These are phyloP conservation scores for Aegle marmelos DNA, from an alignment of 345 rosid species.

Conservation along the genomic window DNA sequence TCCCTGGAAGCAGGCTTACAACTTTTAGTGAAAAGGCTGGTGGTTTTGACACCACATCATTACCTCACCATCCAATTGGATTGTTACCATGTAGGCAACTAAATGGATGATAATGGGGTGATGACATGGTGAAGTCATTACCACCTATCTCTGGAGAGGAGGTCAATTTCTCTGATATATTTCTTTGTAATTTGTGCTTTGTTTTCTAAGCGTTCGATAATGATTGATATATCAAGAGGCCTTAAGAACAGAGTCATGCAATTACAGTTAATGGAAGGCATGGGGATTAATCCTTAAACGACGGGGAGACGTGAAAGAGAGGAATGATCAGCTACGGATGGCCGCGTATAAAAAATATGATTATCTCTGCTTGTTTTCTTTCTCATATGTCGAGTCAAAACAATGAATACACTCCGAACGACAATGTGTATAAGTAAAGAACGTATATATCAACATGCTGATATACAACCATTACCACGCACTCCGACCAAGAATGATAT, in stretches of 20 bases:
- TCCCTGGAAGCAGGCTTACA: background rate
- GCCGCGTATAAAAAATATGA: background rate
- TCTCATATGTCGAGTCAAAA: background rate
- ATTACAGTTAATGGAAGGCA: no score
- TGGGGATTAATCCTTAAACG: no score
- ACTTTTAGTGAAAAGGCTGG: no score
- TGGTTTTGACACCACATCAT: no score
- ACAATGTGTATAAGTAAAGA: background rate
- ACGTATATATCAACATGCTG: background rate
- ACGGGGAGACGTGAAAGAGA: no score
- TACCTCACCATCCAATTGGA: no score
- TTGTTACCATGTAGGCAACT: no score
- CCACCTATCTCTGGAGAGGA: no score
- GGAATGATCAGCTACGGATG: background rate
- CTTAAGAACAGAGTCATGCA: background rate
- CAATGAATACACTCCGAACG: background rate
- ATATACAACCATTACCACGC: background rate
- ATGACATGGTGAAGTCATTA: no score
- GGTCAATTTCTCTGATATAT: no score
- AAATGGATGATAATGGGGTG: no score
- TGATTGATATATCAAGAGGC: background rate
- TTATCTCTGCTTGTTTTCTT: background rate
- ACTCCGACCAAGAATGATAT: background rate
- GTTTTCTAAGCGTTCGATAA: background rate
- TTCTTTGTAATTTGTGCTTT: background rate